phyloP scores from a whole-genome alignment of 495 filamentous ascomycete genomes.

The Penicillium desertorum region DNA sequence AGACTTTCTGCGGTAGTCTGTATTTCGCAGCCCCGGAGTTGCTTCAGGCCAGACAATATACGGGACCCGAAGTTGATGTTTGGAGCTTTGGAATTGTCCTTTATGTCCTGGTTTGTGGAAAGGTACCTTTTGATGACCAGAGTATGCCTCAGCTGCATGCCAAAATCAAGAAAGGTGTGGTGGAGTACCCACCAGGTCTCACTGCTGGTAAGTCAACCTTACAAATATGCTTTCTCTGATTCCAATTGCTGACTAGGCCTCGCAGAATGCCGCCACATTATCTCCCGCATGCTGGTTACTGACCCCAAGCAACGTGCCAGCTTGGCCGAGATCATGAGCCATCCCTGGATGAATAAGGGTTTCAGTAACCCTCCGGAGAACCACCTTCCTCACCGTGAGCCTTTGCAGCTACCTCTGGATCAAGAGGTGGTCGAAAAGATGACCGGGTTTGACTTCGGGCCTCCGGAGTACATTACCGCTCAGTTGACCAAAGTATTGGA shows the following conservation, averaged over 20 bases:
- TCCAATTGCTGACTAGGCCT: not conserved
- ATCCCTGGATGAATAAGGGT: slow-evolving; percentile 97
- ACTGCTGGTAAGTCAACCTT: slow-evolving; percentile 65
- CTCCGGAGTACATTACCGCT: slow-evolving; percentile 73
- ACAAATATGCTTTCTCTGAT: not conserved
- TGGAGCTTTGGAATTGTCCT: slow-evolving; percentile 99
- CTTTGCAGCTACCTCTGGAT: slow-evolving; percentile 82
- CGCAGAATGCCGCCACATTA: slow-evolving; percentile 87
- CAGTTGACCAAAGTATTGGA: slow-evolving; percentile 82
- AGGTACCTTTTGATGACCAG: slow-evolving; percentile 98
- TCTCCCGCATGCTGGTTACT: slow-evolving; percentile 94
- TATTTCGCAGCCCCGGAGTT: slow-evolving; percentile 98
- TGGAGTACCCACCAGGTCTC: slow-evolving; percentile 94
- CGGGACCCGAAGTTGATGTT: slow-evolving; percentile 93
- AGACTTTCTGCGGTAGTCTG: slow-evolving; percentile 96
- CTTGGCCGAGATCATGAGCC: slow-evolving; percentile 88
- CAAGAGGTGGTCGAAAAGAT: slow-evolving; percentile 81
- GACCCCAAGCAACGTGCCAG: slow-evolving; percentile 85
- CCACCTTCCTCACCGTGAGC: slow-evolving; percentile 78
- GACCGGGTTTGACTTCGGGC: slow-evolving; percentile 97
- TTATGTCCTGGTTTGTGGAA: slow-evolving; percentile 96
- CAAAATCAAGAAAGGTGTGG: slow-evolving; percentile 96
- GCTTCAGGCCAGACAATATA: slow-evolving; percentile 90
- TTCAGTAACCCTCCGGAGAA: slow-evolving; percentile 86
- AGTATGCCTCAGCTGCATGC: slow-evolving; percentile 98